Base-by-base conservation (phyloP, 768 basidiomycete species). In the Suillus tomentosus region DNA sequence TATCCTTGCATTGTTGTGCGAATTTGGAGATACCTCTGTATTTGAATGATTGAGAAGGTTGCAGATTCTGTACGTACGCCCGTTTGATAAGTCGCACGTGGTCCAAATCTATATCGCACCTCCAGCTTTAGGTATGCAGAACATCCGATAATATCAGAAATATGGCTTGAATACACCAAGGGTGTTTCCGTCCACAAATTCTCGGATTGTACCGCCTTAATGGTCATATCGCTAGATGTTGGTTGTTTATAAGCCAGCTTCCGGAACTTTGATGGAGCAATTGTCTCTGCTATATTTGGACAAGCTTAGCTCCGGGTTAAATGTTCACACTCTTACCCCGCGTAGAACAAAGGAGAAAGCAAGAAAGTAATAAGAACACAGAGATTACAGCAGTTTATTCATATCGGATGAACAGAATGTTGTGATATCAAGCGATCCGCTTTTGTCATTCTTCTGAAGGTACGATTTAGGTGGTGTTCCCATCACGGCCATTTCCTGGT, bases 41-140 rank as follows among this genome's bases (percentile, higher is more conserved):
- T 71, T 94, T 93, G 84, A 90, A 93, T 2, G 91, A 92, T 66
- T 88, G 81, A 0, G 85, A 83, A 0, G 87, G 87, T 63, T 93
- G 91, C 2, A 92, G 77, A 65, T 84, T 90, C 91, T 92, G 71
- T 10, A 53, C 43, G 62, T 68, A 17, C 19, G 34, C 14, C 40
- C 47, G 48, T 14, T 56, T 24, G 22, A 60, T 61, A 43, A 51
- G 36, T 55, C 31, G 0, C 56, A 54, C 31, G 24, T n/a, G 11
- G 63, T 55, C n/a, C 47, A 19, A 27, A 54, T 47, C 59, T 61
- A 19, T 36, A 65, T 42, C 79, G 69, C 63, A 89, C 89, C 79
- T 93, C 91, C 14, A 92, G 82, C 68, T 93, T 92, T 61, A 92
- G 81, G 74, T 88, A 89, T 2, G 84, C 87, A 36, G 81, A 76